Base-by-base conservation (phyloP, 179 eudicot genomes). In the Gypsophila paniculata region DNA sequence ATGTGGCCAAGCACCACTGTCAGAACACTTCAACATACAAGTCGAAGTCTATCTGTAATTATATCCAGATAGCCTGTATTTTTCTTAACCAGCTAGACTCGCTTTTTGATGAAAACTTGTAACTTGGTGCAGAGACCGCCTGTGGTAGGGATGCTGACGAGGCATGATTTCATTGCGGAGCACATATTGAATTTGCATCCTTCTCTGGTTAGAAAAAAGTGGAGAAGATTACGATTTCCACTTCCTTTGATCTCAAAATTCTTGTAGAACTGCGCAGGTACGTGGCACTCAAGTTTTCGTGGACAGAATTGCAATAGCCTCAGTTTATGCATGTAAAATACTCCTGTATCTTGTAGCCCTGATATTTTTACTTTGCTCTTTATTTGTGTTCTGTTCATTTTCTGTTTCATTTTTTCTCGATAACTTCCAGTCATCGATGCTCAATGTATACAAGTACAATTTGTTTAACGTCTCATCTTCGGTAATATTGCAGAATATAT, bases 111-210 rank as follows among this genome's bases (percentile, higher is more conserved):
- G 60, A 49, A 69, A 63, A 22, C 14, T 14, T 25, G 12, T 52
- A 42, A 62, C 5, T 68, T 63, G 46, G 55, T 82, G 89, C 96
- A 93, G 98, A 71, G 86, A 79, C 73, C 73, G 13, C 91, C 97
- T 0, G 97, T 91, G 67, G 93, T 85, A 71, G 98, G 98, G 62
- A 84, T 93, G 81, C 78, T 93, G 83, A 93, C 98, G 2, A 89
- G 98, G 81, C 97, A 93, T 12, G 98, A 93, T 76, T 93, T 93
- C 83, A 89, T 91, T 91, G 88, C 93, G 0, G 96, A 89, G 69
- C 91, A 93, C 77, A 80, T 93, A 75, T 62, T 89, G 73, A 80
- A 72, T 78, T 70, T 89, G 82, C 88, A 89, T 77, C 97, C 98
- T 21, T 38, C 59, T 6, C 67, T 89, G 85, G 78, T 54, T 32